Base-by-base conservation (phyloP, 768 basidiomycete genomes). In the Aureoboletus auriporus region DNA sequence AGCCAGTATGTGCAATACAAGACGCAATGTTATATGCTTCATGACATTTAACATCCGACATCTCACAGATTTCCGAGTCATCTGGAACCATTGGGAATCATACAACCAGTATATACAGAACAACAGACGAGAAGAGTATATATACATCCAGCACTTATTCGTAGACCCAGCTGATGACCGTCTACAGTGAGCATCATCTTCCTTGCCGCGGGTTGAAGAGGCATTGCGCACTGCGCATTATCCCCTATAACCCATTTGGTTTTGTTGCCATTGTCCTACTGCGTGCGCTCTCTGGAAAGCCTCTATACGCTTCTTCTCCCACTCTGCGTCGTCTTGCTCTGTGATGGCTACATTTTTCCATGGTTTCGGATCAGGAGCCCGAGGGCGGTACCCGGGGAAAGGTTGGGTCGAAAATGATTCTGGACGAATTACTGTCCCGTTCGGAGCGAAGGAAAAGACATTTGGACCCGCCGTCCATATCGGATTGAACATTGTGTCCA, bases 401-500 rank as follows among this genome's bases (percentile, higher is more conserved):
- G 47, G 51, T 30, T 44, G 29, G 0, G 8, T 11, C 1, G 27
- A 20, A 28, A 30, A 27, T 6, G 30, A 44, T 39, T 46, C 31
- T 2, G 49, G 53, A 30, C 17, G 43, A 20, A 52, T 39, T 39
- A 54, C 39, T 31, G 53, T 59, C 3, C 46, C 52, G 6, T 47
- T 30, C 17, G 50, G 2, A 34, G 42, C 28, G 20, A 55, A 57
- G 3, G 46, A 47, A 35, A 57, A 55, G 30, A 55, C 53, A 14
- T 52, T 10, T 12, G 53, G 52, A 3, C 55, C 46, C 0, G 51
- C 27, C 41, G 16, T 59, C 74, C 78, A 26, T 62, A 71, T 26
- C 55, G 56, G 31, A 53, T 72, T 44, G 66, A 71, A 41, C 75
- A 77, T 48, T 65, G 72, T 30, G 74, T 80, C 52, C 63, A 71